Evolutionary conservation across 2,329 filamentous ascomycete genomes (phyloP).

Genomic region (Setomelanomma holmii): DNA sequence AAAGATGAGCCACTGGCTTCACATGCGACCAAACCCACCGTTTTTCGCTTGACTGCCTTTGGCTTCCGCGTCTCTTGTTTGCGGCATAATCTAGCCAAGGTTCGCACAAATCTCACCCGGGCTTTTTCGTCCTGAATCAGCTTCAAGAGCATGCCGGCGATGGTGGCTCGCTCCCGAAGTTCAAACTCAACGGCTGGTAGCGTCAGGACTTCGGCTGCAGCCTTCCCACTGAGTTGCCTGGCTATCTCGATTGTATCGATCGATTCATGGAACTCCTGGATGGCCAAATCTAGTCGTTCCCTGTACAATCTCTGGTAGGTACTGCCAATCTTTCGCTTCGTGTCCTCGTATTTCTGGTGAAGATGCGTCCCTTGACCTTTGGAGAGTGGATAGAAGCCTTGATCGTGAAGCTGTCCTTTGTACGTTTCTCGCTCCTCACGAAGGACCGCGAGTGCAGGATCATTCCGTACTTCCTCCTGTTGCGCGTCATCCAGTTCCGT

Average conservation of each 20-base stretch:
- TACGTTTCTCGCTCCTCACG: conserved; percentile 11
- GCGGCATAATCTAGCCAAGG: conserved; percentile 17
- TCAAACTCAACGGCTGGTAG: conserved; percentile 19
- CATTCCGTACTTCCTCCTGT: conserved; percentile 17
- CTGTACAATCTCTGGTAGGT: conserved; percentile 18
- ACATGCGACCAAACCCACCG: neutral
- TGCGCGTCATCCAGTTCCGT: conserved; percentile 19
- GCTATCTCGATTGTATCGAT: conserved; percentile 26
- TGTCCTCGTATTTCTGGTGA: conserved; percentile 20
- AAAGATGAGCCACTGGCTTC: conserved; percentile 8
- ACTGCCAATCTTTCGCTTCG: conserved; percentile 18
- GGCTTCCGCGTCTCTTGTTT: conserved; percentile 19
- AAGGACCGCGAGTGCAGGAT: conserved; percentile 17
- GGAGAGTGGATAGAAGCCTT: conserved; percentile 18
- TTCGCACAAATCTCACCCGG: conserved; percentile 17
- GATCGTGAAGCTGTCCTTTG: conserved; percentile 15
- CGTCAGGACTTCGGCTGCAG: conserved; percentile 18
- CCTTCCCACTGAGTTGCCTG: conserved; percentile 20
- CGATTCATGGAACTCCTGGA: conserved; percentile 21
- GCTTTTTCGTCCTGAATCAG: conserved; percentile 17
- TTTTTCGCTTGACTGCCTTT: conserved; percentile 16
- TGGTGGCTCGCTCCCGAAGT: conserved; percentile 20
- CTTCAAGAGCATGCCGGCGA: conserved; percentile 27
- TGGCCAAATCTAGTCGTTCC: conserved; percentile 15
- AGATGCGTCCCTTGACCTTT: conserved; percentile 14